Conservation (phyloP, 169 alveolate genomes). For the Cytauxzoon felis region DNA sequence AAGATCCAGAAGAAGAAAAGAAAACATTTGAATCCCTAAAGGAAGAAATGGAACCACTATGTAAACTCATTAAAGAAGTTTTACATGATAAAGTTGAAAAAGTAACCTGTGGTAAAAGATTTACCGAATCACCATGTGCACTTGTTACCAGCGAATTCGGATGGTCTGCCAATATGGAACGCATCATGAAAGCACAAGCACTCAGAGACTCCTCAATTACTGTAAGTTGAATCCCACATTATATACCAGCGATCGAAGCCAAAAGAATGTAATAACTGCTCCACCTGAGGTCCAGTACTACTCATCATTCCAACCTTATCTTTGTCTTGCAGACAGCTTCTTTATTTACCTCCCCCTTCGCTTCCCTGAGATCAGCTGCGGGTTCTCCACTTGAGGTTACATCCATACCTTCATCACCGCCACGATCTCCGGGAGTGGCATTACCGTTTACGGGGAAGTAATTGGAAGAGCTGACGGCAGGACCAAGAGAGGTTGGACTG, state of each 20-base stretch:
- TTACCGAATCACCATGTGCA: constrained; percentile 98
- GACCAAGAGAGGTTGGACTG: neutral
- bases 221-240: constrained; percentile 18
- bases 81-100: constrained; percentile 98
- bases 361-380: no score
- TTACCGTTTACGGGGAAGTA: no score
- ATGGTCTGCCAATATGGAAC: constrained; percentile 99
- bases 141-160: constrained; percentile 98
- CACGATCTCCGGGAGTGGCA: no score
- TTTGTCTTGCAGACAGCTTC: no score
- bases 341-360: no score
- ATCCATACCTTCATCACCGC: no score
- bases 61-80: constrained; percentile 96
- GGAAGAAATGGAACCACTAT: constrained; percentile 95
- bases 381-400: no score
- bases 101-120: constrained; percentile 92
- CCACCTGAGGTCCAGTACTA: no score
- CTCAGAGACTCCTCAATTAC: constrained; percentile 97
- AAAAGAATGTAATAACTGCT: neutral
- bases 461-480: no score
- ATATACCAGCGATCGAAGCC: neutral
- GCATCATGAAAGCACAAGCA: constrained; percentile 99
- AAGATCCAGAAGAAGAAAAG: constrained; percentile 96
- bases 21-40: constrained; percentile 93
- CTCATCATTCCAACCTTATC: no score